Base-by-base conservation (phyloP, 2,329 filamentous ascomycete genomes). In the Phyllosticta paracitricarpa region DNA sequence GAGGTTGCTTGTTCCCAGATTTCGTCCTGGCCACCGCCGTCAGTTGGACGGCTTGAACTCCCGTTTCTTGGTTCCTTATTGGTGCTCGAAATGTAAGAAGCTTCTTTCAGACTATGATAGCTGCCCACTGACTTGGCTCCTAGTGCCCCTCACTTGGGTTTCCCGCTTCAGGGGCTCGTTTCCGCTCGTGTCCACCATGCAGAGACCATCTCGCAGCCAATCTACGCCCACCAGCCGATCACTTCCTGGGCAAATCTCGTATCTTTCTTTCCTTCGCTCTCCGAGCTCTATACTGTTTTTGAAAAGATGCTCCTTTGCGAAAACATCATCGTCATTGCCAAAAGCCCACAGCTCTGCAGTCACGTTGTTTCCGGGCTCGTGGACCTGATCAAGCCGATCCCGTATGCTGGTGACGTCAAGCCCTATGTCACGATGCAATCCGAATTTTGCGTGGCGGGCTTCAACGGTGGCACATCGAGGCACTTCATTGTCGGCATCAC, bases 401-500 rank as follows among this genome's bases (percentile, higher is more conserved):
- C 75, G 1, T 77, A 73, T 57, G 73, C 74, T 48, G 75, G 74
- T 12, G 68, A 72, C 2, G 66, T 72, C 30, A 72, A 72, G 60
- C 74, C 74, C 10, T 77, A 76, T 64, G 69, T 76, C 67, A 76
- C 73, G 40, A 77, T 77, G 75, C 75, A 77, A 65, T 72, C 73
- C 10, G 73, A 76, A 28, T 75, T 75, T 63, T 67, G 69, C n/a
- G 68, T 68, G 56, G 73, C 73, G 7, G 73, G 73, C 51, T 70
- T 75, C 57, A 73, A 75, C 56, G 72, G 73, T 17, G 73, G 73
- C 2, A 71, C 71, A 10, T 72, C 74, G 0, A 66, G 70, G 14
- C 69, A 71, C 9, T 76, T 75, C 65, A 67, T 76, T 5, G 67
- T 75, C 56, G 74, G 74, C 33, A 73, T 75, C 62, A 76, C 74